These are phyloP conservation scores for Acacia crassicarpa DNA, from an alignment of 306 rosid species.

Conservation along the genomic window DNA sequence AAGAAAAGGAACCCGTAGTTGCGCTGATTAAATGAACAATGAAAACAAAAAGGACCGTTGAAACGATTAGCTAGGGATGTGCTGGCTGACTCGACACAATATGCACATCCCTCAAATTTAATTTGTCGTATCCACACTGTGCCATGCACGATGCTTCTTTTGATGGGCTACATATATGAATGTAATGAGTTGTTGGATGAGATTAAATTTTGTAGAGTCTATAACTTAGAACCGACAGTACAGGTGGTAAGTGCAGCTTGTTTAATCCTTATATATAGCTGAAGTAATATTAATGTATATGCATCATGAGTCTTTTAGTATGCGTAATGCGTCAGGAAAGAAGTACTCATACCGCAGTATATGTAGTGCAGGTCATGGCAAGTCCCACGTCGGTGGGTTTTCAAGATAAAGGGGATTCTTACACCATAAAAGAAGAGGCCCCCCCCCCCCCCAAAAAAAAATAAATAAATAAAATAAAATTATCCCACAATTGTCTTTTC, in stretches of 20 bases:
- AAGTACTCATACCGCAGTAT: neutral
- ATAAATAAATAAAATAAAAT: no score
- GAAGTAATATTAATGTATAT: neutral
- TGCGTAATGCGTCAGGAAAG: neutral
- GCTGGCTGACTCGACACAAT: no score
- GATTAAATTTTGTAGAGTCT: neutral
- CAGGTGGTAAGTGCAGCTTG: neutral
- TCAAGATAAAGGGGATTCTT: no score
- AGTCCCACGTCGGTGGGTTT: no score
- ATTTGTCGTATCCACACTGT: neutral
- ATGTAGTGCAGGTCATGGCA: neutral
- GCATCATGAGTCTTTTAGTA: neutral
- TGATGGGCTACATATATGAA: neutral
- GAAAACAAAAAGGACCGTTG: neutral
- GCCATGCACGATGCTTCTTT: neutral
- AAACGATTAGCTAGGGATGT: neutral
- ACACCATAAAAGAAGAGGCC: no score
- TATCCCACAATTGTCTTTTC: no score
- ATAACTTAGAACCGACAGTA: neutral
- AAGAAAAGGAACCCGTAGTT: neutral
- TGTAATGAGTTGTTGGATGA: neutral
- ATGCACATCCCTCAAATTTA: neutral
- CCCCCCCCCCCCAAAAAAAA: no score
- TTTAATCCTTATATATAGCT: neutral
- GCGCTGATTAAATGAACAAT: neutral